A percentile compares a stretch with the other conserved stretches of the same genome.
These are phyloP conservation scores for Trematosphaeria pertusa DNA, from an alignment of 2,329 filamentous ascomycete species.

Conservation along the genomic window DNA sequence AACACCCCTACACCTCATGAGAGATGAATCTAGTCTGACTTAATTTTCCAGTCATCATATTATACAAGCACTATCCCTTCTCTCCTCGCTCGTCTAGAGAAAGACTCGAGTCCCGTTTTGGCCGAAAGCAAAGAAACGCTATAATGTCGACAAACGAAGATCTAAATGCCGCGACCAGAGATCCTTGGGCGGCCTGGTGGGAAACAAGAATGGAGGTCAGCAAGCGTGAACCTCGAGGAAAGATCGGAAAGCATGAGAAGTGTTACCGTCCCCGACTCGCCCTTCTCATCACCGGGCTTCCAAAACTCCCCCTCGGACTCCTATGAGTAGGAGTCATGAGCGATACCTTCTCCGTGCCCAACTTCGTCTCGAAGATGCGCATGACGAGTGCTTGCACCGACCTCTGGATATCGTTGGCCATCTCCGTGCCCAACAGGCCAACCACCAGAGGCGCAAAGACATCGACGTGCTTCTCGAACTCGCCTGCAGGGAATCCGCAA, in stretches of 20 bases:
- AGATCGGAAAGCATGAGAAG: not conserved
- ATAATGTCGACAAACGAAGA: not conserved
- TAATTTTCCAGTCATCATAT: not conserved
- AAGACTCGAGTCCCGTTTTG: not conserved
- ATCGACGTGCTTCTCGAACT: slow-evolving; percentile 79
- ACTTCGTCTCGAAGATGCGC: slow-evolving; percentile 73
- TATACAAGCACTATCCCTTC: not conserved
- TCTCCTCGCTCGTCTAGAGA: not conserved
- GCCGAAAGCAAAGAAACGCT: not conserved
- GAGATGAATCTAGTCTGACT: no score
- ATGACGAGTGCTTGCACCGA: slow-evolving; percentile 79
- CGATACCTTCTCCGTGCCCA: slow-evolving; percentile 27
- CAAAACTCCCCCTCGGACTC: slow-evolving; percentile 32
- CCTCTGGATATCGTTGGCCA: slow-evolving; percentile 78
- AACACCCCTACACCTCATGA: not conserved
- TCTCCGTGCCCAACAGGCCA: slow-evolving; percentile 81
- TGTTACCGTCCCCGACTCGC: slow-evolving; percentile 8
- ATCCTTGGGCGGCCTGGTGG: not conserved
- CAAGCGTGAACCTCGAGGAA: not conserved
- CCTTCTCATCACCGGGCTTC: slow-evolving; percentile 24
- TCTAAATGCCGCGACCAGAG: not conserved
- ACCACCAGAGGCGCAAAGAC: slow-evolving; percentile 88
- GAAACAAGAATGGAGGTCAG: not conserved
- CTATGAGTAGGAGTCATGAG: slow-evolving; percentile 31
- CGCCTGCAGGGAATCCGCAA: slow-evolving; percentile 77